Evolutionary conservation across 208 protist genomes (phyloP), one percentile per base, ranked within the genome.

Genomic region (Borovskyia barvae): DNA sequence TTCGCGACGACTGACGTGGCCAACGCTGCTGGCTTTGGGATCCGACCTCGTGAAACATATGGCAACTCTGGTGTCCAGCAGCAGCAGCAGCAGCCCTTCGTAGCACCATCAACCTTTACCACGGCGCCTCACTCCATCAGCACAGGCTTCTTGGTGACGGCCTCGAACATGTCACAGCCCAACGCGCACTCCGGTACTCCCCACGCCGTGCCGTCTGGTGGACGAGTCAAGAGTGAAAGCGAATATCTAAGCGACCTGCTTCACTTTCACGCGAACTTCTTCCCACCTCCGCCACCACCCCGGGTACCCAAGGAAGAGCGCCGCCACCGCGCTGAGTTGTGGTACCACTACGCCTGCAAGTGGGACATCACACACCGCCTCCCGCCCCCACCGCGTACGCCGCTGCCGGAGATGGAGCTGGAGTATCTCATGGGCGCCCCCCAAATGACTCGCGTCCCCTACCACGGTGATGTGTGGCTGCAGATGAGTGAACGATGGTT

Each of bases 341-440:
- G 85, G 85, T 92, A 89, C 49, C 74, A 86, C 61, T 87, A 87
- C 64, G 81, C 85, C 1, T 77, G 60, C 47, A 92, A 88, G 68
- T 92, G 85, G 82, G 81, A 92, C 65, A 84, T 89, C 49, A 87
- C 82, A 1, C 85, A 86, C 56, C 81, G 79, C 33, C 73, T 92
- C 43, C 82, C 85, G 3, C 85, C 85, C 19, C 85, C 85, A 3
- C 85, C 85, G 30, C 81, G 85, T 49, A 85, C 62, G 19, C 82
- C 85, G n/a, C 74, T 92, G 43, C 73, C 77, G 9, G 79, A 86
- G 67, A 89, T 92, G 85, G 69, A 71, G 55, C 28, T 76, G 47
- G 80, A 92, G 79, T 70, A 80, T 43, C 59, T 42, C n/a, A 61
- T 83, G 58, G 29, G 52, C 3, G 62, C 85, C 26, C 64, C 35